Conservation (phyloP, 139 green algal genomes). For the Tetraselmis chui region DNA sequence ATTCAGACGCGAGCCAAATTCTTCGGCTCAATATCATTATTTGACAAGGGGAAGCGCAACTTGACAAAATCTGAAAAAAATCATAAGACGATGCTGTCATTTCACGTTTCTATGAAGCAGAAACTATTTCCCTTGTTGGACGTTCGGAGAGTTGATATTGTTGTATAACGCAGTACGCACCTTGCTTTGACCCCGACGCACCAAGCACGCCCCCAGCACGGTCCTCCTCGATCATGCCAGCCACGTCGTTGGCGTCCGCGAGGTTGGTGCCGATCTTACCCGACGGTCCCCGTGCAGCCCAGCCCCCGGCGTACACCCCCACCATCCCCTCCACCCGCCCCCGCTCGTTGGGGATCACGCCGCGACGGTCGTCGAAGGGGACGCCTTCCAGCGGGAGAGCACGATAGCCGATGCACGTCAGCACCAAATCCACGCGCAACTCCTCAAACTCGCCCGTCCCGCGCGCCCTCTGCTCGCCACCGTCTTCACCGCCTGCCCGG, state of each 20-base stretch:
- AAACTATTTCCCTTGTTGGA: too few relatives aligned
- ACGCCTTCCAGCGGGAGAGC: conserved; percentile 53
- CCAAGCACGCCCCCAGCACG: too few relatives aligned
- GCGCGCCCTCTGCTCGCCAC: conserved; percentile 26
- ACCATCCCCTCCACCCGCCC: conserved; percentile 13
- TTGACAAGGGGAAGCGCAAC: too few relatives aligned
- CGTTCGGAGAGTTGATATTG: too few relatives aligned
- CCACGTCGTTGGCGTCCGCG: conserved; percentile 74
- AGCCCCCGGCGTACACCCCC: conserved; percentile 80
- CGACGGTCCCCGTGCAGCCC: conserved; percentile 78
- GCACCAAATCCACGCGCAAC: conserved; percentile 57
- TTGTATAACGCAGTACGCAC: too few relatives aligned
- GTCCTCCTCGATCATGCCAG: conserved; percentile 48
- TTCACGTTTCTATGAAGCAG: too few relatives aligned
- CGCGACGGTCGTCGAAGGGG: conserved; percentile 57
- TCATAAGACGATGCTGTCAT: too few relatives aligned
- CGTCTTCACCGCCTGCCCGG: background rate
- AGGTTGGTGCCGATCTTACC: conserved; percentile 91
- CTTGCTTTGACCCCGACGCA: too few relatives aligned
- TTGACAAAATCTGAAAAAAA: too few relatives aligned
- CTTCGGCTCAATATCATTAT: too few relatives aligned
- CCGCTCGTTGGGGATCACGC: conserved; percentile 59
- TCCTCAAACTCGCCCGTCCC: conserved; percentile 55
- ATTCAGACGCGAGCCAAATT: too few relatives aligned
- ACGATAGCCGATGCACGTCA: conserved; percentile 79